Conservation (phyloP, 352 stramenopile genomes). For the Phytophthora crassamura region DNA sequence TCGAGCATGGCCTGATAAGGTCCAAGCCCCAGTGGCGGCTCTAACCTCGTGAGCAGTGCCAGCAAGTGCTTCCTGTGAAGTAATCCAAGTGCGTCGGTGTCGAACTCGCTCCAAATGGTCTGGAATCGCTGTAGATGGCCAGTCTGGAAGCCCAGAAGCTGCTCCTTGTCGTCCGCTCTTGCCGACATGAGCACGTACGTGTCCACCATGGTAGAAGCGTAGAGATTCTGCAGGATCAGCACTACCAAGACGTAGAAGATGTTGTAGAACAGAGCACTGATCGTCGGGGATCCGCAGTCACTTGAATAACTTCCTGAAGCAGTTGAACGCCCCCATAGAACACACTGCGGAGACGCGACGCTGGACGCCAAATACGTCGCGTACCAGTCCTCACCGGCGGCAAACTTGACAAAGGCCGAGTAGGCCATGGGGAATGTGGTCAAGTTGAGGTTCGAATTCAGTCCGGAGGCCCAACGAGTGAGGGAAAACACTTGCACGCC, state of each 20-base stretch:
- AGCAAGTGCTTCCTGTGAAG: slow-evolving; percentile 76
- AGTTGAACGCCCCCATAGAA: slow-evolving; percentile 43
- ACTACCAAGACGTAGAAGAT: slow-evolving; percentile 83
- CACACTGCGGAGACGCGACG: slow-evolving; percentile 64
- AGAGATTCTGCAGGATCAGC: slow-evolving; percentile 83
- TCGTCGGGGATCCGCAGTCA: slow-evolving; percentile 69
- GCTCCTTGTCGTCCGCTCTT: slow-evolving; percentile 60
- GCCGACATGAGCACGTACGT: slow-evolving; percentile 84
- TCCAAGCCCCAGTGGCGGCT: slow-evolving; percentile 63
- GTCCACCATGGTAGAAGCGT: slow-evolving; percentile 83
- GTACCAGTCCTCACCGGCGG: slow-evolving; percentile 86
- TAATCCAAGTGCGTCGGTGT: slow-evolving; percentile 75
- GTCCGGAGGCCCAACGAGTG: slow-evolving; percentile 77
- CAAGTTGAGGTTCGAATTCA: slow-evolving; percentile 79
- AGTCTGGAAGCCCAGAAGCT: slow-evolving; percentile 68
- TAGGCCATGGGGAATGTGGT: slow-evolving; percentile 82
- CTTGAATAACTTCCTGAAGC: slow-evolving; percentile 36
- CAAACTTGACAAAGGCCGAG: slow-evolving; percentile 82
- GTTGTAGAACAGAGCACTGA: slow-evolving; percentile 82
- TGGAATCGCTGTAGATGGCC: slow-evolving; percentile 74
- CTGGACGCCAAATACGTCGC: slow-evolving; percentile 78
- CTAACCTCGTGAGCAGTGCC: slow-evolving; percentile 56
- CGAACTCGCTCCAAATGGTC: slow-evolving; percentile 77
- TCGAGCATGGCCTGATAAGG: slow-evolving; percentile 45
- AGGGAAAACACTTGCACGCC: slow-evolving; percentile 85